Percentiles rank a stretch among this genome's conserved stretches.
phyloP scores from a whole-genome alignment of 495 filamentous ascomycete genomes.

The Aspergillus diversus region DNA sequence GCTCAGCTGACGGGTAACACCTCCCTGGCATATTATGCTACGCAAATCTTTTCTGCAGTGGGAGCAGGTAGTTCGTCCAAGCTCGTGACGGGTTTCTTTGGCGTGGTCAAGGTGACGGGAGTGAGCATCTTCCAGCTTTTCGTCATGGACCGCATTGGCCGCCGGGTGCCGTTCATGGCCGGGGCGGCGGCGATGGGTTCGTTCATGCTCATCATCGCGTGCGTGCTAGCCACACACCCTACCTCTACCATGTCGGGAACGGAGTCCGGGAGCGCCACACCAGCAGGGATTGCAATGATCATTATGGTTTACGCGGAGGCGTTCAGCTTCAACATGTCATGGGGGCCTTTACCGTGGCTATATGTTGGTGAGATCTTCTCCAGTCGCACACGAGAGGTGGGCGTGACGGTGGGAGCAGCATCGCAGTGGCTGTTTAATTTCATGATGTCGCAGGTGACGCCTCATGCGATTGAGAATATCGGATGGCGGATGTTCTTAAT shows the following conservation, averaged over 20 bases:
- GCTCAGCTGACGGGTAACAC: conserved; percentile 54
- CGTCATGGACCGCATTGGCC: conserved; percentile 56
- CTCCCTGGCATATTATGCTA: conserved; percentile 52
- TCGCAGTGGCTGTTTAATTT: conserved; percentile 63
- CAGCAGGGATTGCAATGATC: conserved; percentile 49
- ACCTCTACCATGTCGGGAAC: conserved; percentile 32
- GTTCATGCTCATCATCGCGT: conserved; percentile 57
- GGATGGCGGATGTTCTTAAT: conserved; percentile 58
- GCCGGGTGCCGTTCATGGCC: conserved; percentile 55
- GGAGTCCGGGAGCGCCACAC: conserved; percentile 25
- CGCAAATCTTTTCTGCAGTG: conserved; percentile 51
- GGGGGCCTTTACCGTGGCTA: conserved; percentile 39
- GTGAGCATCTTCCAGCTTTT: conserved; percentile 49
- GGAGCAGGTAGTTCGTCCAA: conserved; percentile 45
- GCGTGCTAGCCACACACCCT: conserved; percentile 48
- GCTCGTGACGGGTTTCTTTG: conserved; percentile 54
- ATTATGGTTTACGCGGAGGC: conserved; percentile 56
- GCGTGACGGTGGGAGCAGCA: conserved; percentile 49
- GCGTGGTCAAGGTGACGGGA: conserved; percentile 49
- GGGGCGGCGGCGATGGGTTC: conserved; percentile 55
- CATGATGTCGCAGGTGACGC: conserved; percentile 55
- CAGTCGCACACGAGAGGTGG: conserved; percentile 52
- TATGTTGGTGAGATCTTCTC: conserved; percentile 59
- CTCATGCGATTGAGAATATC: conserved; percentile 54
- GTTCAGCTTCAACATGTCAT: conserved; percentile 48